Evolutionary conservation across 1,139 yeast species (phyloP), one percentile per base, ranked within the genome.

Genomic region (Geotrichum phurueaensis): DNA sequence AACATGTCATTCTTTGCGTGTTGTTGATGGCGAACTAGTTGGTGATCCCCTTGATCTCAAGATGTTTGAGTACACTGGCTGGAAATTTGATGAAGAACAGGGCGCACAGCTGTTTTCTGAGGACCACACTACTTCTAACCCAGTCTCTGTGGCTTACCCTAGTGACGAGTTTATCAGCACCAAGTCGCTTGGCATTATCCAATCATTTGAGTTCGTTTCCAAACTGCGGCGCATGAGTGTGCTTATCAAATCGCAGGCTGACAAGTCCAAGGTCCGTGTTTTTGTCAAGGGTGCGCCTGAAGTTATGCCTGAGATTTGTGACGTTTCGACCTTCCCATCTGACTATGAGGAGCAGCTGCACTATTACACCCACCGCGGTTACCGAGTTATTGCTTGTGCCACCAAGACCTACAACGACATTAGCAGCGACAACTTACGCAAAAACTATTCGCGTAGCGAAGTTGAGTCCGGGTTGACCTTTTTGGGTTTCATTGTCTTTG

Each of bases 211-310:
- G 67, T 94, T 94, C 72, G 80, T 89, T 15, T 85, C 98, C 0
- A 82, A 85, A 48, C 76, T 95, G 64, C 84, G 99, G 72, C 80
- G 99, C 69, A 94, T 94, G 97, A 86, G 96, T 60, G 97, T 91
- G 0, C 73, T 91, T 61, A 84, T 85, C 22, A 80, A 80, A 59
- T 74, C 79, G 9, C 72, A 71, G 49, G 69, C 71, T 59, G 64
- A 54, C 54, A 65, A 62, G 64, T 68, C 60, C 65, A 73, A 51
- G 71, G 4, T 72, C 59, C 75, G 74, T 63, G 83, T 89, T 0
- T 87, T 83, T 70, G 88, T 95, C 15, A 94, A 94, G 71, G 99
- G 99, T 57, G 99, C 99, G 0, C 99, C 99, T 0, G 99, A 94
- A 72, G 89, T 92, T n/a, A 89, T 94, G 81, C 78, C 81, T 47